Evolutionary conservation across 2,329 filamentous ascomycete species (phyloP), one percentile per base, ranked within the genome.

Genomic region (Hypoxylon sp.): DNA sequence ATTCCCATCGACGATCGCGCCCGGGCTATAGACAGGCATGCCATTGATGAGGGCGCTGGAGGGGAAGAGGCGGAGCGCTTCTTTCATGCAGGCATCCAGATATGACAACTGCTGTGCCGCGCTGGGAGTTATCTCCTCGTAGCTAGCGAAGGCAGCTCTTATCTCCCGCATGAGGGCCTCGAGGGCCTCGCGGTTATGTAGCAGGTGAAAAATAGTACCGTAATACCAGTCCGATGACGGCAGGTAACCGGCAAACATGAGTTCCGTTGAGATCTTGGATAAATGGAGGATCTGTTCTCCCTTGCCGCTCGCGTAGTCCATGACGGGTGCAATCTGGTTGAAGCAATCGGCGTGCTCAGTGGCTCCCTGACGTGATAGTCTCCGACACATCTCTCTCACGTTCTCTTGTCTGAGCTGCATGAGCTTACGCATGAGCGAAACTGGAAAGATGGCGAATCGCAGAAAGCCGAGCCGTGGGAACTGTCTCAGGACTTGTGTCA

Each of bases 21-120:
- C 71, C 5, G 71, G 69, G 38, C 67, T 70, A 6, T 38, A 48
- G 2, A 30, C 28, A 2, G 71, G 71, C 45, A 69, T 28, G 2
- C 71, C 67, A 5, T 34, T 68, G 4, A n/a, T 36, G 34, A 36
- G 13, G 5, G 74, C 68, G 1, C 73, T 74, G 0, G 76, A 74
- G 2, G 76, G 74, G 61, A 75, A 76, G 1, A 79, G 60, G 21
- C 77, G 69, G 5, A 79, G 65, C 2, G 73, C 63, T 55, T 79
- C 76, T 21, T 76, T 72, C 14, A 79, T 73, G 5, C 76, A 67
- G 9, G 77, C 76, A 59, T 71, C 72, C 7, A 78, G 60, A 57
- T 77, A 78, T 23, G 48, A 19, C 28, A 66, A 25, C 49, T 51
- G n/a, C 5, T 51, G 17, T 17, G 64, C 7, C 4, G 78, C 65